A percentile compares a stretch with the other conserved stretches of the same genome.
Conservation (phyloP, 257 asterid species). For the Solanum paucissectum region DNA sequence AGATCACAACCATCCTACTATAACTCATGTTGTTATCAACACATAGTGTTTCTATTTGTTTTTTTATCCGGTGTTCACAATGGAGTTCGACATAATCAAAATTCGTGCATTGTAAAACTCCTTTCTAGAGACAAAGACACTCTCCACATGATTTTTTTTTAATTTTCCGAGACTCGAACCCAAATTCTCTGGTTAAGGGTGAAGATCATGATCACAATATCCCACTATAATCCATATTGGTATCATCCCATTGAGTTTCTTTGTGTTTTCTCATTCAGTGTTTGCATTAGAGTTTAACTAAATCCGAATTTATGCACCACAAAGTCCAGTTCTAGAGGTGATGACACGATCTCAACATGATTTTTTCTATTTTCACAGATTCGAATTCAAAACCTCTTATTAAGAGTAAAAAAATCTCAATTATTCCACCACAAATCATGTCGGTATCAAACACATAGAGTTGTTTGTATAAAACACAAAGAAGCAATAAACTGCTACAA, state of each 20-base stretch:
- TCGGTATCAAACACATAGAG: background rate
- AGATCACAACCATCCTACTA: background rate
- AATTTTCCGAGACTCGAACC: background rate
- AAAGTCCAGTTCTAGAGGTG: background rate
- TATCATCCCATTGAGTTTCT: background rate
- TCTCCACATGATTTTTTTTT: background rate
- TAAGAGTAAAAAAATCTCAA: background rate
- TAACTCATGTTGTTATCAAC: background rate
- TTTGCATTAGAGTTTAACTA: background rate
- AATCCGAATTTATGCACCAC: background rate
- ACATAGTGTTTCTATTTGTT: background rate
- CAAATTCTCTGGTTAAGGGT: accelerated
- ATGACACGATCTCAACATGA: background rate
- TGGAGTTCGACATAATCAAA: background rate
- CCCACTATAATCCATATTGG: background rate
- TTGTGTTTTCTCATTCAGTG: accelerated
- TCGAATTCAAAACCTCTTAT: accelerated
- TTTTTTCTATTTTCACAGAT: background rate
- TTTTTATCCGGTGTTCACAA: background rate
- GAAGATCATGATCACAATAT: background rate
- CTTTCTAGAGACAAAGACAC: background rate
- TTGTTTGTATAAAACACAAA: background rate
- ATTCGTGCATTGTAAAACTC: background rate
- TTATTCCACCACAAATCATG: background rate
- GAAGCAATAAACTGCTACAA: background rate